Evolutionary conservation across 441 rosid species (phyloP).

Genomic region (Erodium moschatum): DNA sequence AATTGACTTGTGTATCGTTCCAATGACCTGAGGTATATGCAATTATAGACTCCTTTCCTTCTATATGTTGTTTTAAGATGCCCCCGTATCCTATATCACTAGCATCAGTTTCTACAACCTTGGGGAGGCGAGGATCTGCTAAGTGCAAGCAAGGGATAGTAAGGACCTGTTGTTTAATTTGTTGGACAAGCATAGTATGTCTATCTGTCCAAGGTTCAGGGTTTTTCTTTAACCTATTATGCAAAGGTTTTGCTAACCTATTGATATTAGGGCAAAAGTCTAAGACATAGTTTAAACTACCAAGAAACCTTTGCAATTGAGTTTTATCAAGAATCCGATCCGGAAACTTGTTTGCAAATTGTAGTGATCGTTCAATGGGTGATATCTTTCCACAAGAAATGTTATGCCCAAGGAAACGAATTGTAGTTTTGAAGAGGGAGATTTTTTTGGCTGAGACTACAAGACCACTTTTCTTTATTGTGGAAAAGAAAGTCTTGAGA

Average conservation of each 20-base stretch:
- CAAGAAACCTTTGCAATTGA: slow-evolving; percentile 2
- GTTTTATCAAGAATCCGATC: not conserved
- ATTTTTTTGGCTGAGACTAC: no score
- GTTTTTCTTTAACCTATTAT: not conserved
- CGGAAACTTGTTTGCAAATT: not conserved
- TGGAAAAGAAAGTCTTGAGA: no score
- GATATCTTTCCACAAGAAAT: not conserved
- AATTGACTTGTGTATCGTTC: not conserved
- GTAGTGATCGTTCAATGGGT: slow-evolving; percentile 2
- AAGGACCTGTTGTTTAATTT: not conserved
- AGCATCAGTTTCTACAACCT: not conserved
- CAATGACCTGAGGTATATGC: not conserved
- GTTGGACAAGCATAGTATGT: not conserved
- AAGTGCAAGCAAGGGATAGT: not conserved
- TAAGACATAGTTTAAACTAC: slow-evolving; percentile 7
- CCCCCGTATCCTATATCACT: not conserved
- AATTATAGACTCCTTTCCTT: not conserved
- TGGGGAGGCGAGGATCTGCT: not conserved
- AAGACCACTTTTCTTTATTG: no score
- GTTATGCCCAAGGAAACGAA: no score
- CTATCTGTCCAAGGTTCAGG: not conserved
- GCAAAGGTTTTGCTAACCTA: not conserved
- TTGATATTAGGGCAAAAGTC: not conserved
- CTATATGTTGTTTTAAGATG: not conserved
- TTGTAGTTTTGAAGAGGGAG: no score